These are phyloP conservation scores for Inga leiocalycina DNA, from an alignment of 306 rosid genomes.

Conservation along the genomic window DNA sequence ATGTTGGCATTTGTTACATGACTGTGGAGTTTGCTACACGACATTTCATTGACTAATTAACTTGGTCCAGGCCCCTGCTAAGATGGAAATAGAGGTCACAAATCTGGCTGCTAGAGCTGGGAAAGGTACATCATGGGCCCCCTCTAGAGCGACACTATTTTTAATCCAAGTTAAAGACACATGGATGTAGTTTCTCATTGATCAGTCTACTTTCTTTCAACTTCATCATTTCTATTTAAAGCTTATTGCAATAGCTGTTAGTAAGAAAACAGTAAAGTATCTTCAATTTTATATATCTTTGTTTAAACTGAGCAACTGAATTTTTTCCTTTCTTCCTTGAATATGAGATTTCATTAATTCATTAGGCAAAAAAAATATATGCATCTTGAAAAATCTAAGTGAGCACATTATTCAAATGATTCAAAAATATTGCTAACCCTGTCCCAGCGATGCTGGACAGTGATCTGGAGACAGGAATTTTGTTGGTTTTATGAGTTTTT, in stretches of 20 bases:
- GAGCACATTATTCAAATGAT: neutral
- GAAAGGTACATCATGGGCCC: slow-evolving; percentile 61
- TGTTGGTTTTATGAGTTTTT: neutral
- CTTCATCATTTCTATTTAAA: neutral
- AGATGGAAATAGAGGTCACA: slow-evolving; percentile 94
- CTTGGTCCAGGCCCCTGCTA: slow-evolving; percentile 75
- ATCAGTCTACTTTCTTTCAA: neutral
- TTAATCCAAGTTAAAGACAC: slow-evolving; percentile 9
- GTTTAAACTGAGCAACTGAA: neutral
- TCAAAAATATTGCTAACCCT: neutral
- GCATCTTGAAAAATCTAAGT: neutral
- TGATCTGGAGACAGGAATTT: neutral
- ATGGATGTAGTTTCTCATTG: slow-evolving; percentile 9
- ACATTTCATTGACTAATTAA: slow-evolving; percentile 19
- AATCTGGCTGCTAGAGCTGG: slow-evolving; percentile 98
- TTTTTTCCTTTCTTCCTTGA: neutral
- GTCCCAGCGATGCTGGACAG: neutral
- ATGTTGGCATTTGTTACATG: neutral
- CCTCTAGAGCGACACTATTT: slow-evolving; percentile 24
- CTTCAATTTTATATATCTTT: neutral
- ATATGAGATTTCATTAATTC: neutral
- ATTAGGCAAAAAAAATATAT: neutral
- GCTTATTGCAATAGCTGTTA: neutral
- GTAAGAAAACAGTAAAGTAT: neutral
- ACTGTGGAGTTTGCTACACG: neutral